Percentiles rank a stretch among this genome's conserved stretches.
phyloP scores from a whole-genome alignment of 352 stramenopile genomes.

The Phytophthora cactorum region DNA sequence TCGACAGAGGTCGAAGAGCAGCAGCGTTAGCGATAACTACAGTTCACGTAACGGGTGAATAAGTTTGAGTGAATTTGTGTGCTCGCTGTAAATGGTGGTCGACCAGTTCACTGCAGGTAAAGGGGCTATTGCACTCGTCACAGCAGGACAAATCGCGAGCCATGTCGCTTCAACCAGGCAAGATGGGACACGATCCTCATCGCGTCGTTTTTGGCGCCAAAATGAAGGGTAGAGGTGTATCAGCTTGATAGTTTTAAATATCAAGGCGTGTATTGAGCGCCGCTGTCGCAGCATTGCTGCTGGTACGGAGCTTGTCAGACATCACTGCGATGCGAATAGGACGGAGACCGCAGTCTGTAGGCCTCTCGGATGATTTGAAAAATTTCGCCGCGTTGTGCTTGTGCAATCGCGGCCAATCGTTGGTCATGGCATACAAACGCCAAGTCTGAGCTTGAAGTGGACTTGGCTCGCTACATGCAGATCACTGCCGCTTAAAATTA shows the following conservation, averaged over 20 bases:
- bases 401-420: conserved; percentile 27
- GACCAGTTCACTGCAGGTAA: background rate
- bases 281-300: conserved; percentile 5
- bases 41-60: conserved; percentile 21
- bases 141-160: conserved; percentile 13
- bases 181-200: conserved; percentile 29
- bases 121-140: background rate
- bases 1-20: background rate
- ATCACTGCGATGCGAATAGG: background rate
- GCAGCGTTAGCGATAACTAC: conserved; percentile 14
- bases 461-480: background rate
- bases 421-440: conserved; percentile 25
- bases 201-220: conserved; percentile 7
- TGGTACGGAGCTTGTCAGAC: background rate
- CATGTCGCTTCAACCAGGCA: conserved; percentile 15
- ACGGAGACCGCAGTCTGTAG: background rate
- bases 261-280: background rate
- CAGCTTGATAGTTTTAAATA: background rate
- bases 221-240: background rate
- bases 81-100: background rate
- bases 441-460: conserved; percentile 33
- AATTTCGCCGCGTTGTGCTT: conserved; percentile 28
- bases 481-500: conserved; percentile 14
- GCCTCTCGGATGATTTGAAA: conserved; percentile 25
- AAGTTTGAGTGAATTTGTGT: conserved; percentile 13